Evolutionary conservation across 129 eudicot species (phyloP).

Genomic region (sunflower (Helianthus annuus)): HanXRQr2.0-SUNRISE NC_035447.2:151550257-151550756

Average conservation of each 20-base stretch:
- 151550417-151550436: conserved; percentile 29
- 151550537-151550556: conserved; percentile 51
- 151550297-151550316: conserved; percentile 48
- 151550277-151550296: conserved; percentile 37
- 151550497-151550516: conserved; percentile 28
- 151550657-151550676: conserved; percentile 78
- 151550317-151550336: conserved; percentile 44
- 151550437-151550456: conserved; percentile 38
- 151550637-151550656: conserved; percentile 54
- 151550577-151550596: conserved; percentile 61
- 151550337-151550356: conserved; percentile 78
- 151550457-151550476: conserved; percentile 55
- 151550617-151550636: conserved; percentile 45
- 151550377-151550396: conserved; percentile 44
- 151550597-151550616: conserved; percentile 47
- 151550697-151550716: conserved; percentile 43
- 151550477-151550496: conserved; percentile 55
- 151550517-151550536: conserved; percentile 56
- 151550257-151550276: conserved; percentile 44
- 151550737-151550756: conserved; percentile 66
- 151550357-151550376: conserved; percentile 49
- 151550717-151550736: conserved; percentile 54
- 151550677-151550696: conserved; percentile 59
- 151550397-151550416: conserved; percentile 50
- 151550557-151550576: conserved; percentile 57